A percentile compares a stretch with the other conserved stretches of the same genome.
Evolutionary conservation across 2,329 filamentous ascomycete species (phyloP).

Genomic region (Dactylellina parvicollis): DNA sequence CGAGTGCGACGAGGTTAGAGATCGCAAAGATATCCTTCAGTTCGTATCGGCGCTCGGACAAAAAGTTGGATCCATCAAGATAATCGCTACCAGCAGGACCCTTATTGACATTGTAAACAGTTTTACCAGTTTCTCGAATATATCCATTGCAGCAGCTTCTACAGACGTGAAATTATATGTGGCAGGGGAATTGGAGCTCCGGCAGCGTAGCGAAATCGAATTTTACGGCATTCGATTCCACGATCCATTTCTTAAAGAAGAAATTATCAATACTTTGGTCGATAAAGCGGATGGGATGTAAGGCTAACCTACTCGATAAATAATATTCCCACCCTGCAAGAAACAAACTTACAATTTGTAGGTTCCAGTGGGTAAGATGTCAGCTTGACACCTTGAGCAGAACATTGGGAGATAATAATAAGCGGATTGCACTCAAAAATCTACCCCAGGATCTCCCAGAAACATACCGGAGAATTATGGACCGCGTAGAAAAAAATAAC

Average conservation of each 20-base stretch:
- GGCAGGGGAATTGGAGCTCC: constrained; percentile 11
- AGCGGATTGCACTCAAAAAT: not conserved
- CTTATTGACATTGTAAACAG: constrained; percentile 8
- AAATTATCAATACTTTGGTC: constrained; percentile 11
- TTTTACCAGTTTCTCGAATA: constrained; percentile 4
- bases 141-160: constrained; percentile 24
- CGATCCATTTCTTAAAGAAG: constrained; percentile 13
- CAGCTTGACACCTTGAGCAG: constrained; percentile 28
- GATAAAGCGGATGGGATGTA: constrained; percentile 26
- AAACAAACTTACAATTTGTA: not conserved
- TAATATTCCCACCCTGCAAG: not conserved
- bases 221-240: constrained; percentile 21
- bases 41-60: constrained; percentile 7
- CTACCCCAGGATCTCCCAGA: constrained; percentile 22
- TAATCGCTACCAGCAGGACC: constrained; percentile 19
- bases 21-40: constrained; percentile 8
- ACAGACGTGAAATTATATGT: constrained; percentile 20
- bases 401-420: constrained; percentile 11
- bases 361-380: constrained; percentile 34
- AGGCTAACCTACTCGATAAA: not conserved
- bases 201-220: constrained; percentile 18
- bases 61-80: not conserved
- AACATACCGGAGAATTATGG: constrained; percentile 20
- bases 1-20: constrained; percentile 6
- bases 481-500: not conserved